A percentile compares a stretch with the other conserved stretches of the same genome.
These are phyloP conservation scores for Macadamia tetraphylla DNA, from an alignment of 164 flowering plant genomes.

Conservation along the genomic window DNA sequence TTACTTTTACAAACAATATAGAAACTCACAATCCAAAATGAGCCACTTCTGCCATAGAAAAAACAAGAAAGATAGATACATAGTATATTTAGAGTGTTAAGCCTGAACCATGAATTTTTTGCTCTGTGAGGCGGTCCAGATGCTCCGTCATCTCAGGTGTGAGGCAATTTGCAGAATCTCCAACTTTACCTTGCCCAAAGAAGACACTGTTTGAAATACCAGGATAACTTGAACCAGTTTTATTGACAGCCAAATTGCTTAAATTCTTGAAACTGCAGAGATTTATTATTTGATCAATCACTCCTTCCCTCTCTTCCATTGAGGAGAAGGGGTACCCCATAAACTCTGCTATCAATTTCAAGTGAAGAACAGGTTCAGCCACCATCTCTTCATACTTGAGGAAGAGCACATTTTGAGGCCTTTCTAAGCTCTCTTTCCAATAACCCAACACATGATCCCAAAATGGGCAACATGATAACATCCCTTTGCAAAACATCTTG, in stretches of 20 bases:
- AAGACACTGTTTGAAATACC: too few species aligned
- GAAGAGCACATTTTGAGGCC: constrained; percentile 3
- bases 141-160: background rate
- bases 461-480: background rate
- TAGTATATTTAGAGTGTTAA: too few species aligned
- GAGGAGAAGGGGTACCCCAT: background rate
- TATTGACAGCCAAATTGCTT: constrained; percentile 3
- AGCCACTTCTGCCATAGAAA: too few species aligned
- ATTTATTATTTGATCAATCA: too few species aligned
- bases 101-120: background rate
- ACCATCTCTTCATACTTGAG: constrained; percentile 7
- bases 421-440: constrained; percentile 8
- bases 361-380: background rate
- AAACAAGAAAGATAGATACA: too few species aligned
- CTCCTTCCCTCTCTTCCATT: too few species aligned
- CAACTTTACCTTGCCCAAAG: too few species aligned
- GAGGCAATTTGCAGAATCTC: too few species aligned
- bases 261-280: constrained; percentile 1
- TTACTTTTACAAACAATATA: too few species aligned
- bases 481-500: constrained; percentile 3
- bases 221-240: background rate
- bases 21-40: too few species aligned
- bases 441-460: constrained; percentile 2
- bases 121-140: background rate
- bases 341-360: constrained; percentile 9